phyloP scores from a whole-genome alignment of 331 rosid genomes.

The Malus hybrid region DNA sequence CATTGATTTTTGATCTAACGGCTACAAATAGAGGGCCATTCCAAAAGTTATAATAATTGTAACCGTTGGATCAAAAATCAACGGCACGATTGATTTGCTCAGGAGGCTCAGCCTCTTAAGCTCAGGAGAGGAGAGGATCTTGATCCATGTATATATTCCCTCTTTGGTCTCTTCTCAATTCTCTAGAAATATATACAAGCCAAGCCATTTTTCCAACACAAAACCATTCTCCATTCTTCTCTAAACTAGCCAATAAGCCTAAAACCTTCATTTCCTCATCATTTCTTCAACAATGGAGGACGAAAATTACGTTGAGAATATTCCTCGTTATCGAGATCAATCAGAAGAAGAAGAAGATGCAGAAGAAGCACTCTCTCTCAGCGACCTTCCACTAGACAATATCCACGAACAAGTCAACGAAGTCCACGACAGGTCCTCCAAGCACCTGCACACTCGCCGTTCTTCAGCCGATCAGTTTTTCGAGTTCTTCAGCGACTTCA shows the following conservation, averaged over 20 bases:
- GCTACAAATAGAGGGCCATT: rapidly evolving
- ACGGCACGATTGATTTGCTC: too few relatives aligned
- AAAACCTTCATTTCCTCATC: neutral
- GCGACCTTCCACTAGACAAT: conserved; percentile 55
- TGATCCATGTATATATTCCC: neutral
- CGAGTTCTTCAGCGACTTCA: conserved; percentile 52
- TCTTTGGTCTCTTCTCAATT: neutral
- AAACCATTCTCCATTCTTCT: neutral
- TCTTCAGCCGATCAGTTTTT: conserved; percentile 43
- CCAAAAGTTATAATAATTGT: too few relatives aligned
- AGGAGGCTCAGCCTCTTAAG: too few relatives aligned
- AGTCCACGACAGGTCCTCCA: conserved; percentile 25
- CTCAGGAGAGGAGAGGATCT: too few relatives aligned
- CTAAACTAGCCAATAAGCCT: neutral
- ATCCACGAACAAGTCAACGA: conserved; percentile 6
- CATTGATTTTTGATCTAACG: too few relatives aligned
- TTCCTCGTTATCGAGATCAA: neutral
- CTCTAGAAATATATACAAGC: neutral
- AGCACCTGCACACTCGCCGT: conserved; percentile 14
- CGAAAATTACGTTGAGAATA: neutral
- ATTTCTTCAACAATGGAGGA: conserved; percentile 30
- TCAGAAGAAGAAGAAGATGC: conserved; percentile 13
- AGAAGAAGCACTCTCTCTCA: conserved; percentile 67
- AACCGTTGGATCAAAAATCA: too few relatives aligned
- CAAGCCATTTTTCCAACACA: neutral